Evolutionary conservation across 2,329 filamentous ascomycete genomes (phyloP).

Genomic region (Pyricularia pennisetigena): DNA sequence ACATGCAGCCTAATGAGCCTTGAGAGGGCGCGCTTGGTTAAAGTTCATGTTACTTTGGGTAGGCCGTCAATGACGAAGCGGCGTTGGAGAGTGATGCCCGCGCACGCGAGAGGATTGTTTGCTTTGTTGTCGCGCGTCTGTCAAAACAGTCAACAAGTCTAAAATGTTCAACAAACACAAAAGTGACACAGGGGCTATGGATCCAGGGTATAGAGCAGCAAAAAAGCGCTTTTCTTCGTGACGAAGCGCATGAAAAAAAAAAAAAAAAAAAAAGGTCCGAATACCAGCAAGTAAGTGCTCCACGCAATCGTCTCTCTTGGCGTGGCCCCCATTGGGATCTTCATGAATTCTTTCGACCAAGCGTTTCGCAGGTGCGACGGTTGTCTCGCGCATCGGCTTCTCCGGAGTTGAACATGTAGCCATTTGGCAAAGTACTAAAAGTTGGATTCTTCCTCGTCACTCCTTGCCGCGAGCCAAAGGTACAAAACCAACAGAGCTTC

Average conservation of each 20-base stretch:
- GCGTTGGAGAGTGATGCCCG: background rate
- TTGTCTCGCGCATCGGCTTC: background rate
- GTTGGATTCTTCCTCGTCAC: too few relatives aligned
- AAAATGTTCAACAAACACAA: background rate
- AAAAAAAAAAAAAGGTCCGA: background rate
- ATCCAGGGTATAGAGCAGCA: background rate
- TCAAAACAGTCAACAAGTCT: background rate
- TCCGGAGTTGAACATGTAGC: background rate
- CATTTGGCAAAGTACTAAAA: background rate
- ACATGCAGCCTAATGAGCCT: background rate
- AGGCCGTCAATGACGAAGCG: background rate
- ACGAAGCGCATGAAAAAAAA: too few relatives aligned
- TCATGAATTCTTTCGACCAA: background rate
- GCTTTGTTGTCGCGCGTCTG: too few relatives aligned
- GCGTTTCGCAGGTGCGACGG: background rate
- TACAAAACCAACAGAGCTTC: too few relatives aligned
- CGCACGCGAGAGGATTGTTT: too few relatives aligned
- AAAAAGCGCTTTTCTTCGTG: background rate
- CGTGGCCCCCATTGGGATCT: background rate
- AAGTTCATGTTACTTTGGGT: background rate
- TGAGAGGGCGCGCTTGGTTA: too few relatives aligned
- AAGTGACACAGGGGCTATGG: background rate
- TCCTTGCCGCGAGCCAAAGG: too few relatives aligned
- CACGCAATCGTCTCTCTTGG: background rate
- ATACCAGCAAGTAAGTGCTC: background rate